Evolutionary conservation across 2,329 filamentous ascomycete genomes (phyloP).

Genomic region (Penicillium sp.): DNA sequence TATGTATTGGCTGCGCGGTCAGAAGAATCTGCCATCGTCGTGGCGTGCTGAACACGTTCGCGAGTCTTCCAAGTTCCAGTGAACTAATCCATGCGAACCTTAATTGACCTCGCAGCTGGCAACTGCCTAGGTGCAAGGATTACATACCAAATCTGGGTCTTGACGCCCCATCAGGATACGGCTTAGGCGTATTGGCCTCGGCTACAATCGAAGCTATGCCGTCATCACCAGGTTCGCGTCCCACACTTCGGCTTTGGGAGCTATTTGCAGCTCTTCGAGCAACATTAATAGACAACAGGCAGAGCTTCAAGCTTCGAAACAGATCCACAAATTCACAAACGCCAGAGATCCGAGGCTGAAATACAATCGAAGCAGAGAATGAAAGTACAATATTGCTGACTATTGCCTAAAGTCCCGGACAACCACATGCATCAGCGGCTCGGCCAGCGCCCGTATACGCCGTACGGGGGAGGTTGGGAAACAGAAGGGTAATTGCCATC

Average conservation of each 20-base stretch:
- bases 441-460: constrained; percentile 21
- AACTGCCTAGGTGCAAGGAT: constrained; percentile 17
- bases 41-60: constrained; percentile 1
- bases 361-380: background rate
- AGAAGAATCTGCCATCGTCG: background rate
- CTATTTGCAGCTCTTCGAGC: constrained; percentile 16
- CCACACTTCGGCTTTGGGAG: constrained; percentile 37
- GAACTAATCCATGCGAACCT: background rate
- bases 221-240: constrained; percentile 43
- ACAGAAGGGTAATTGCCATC: constrained; percentile 19
- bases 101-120: background rate
- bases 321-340: background rate
- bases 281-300: background rate
- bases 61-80: background rate
- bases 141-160: constrained; percentile 16
- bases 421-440: constrained; percentile 29
- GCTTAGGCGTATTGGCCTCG: constrained; percentile 25
- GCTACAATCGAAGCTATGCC: constrained; percentile 29
- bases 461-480: constrained; percentile 4
- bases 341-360: background rate
- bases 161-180: constrained; percentile 15
- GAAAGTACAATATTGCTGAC: background rate
- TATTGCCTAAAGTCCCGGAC: background rate
- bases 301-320: background rate
- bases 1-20: constrained; percentile 20